Percentiles rank a stretch among this genome's conserved stretches.
Conservation (phyloP, 495 filamentous ascomycete genomes). For the Apiosordaria backusii region DNA sequence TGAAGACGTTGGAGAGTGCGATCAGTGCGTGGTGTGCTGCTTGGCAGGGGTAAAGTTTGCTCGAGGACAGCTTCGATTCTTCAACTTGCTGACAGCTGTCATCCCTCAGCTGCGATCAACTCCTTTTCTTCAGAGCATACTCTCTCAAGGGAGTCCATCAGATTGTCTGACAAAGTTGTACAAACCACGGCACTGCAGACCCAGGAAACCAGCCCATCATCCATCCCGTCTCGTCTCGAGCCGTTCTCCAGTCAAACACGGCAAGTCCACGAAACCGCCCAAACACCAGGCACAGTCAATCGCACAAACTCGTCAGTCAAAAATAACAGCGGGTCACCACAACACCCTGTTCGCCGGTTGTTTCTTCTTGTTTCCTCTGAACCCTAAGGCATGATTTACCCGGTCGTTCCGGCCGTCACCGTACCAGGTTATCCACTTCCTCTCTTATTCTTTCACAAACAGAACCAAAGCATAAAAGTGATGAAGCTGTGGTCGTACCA, state of each 20-base stretch:
- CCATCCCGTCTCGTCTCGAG: not conserved
- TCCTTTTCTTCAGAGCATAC: no score
- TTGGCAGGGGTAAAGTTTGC: not conserved
- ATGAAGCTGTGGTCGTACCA: slow-evolving; percentile 13
- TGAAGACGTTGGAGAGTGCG: not conserved
- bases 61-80: not conserved
- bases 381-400: not conserved
- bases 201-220: no score
- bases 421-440: not conserved
- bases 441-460: slow-evolving; percentile 8
- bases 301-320: not conserved
- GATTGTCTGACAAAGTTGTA: not conserved
- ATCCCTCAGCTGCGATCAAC: no score
- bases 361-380: not conserved
- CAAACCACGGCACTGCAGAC: not conserved
- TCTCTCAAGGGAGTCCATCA: no score
- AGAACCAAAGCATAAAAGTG: slow-evolving; percentile 12
- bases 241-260: not conserved
- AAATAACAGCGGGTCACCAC: slow-evolving; percentile 7
- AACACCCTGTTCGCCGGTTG: not conserved
- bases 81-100: not conserved
- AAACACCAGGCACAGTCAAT: not conserved
- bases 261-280: not conserved
- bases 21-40: not conserved
- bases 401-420: not conserved